These are phyloP conservation scores for Penicillium occitanis DNA, from an alignment of 2,329 filamentous ascomycete genomes.

Conservation along the genomic window DNA sequence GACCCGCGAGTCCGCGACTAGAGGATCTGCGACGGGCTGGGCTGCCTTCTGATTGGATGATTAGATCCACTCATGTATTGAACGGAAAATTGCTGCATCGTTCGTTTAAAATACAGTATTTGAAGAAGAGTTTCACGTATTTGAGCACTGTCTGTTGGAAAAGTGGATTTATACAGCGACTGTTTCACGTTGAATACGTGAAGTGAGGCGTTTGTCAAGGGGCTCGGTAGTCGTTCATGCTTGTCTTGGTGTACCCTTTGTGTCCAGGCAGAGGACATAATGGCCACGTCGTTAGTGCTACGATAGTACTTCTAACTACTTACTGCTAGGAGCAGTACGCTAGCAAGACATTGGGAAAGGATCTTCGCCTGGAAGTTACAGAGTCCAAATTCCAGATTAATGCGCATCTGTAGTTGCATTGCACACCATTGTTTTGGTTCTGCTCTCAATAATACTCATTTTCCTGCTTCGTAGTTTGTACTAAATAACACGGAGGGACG, in stretches of 20 bases:
- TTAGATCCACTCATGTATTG: neutral
- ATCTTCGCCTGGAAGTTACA: neutral
- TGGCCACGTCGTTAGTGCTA: neutral
- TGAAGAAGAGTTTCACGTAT: neutral
- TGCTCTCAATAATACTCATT: neutral
- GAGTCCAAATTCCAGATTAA: neutral
- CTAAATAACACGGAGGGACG: neutral
- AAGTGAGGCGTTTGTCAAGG: neutral
- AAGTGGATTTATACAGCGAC: neutral
- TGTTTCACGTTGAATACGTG: neutral
- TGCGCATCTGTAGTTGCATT: neutral
- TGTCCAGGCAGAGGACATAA: neutral
- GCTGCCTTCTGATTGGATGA: neutral
- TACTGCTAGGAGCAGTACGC: neutral
- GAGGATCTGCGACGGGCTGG: constrained; percentile 1
- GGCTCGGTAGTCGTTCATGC: neutral
- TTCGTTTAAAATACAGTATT: neutral
- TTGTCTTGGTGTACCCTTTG: neutral
- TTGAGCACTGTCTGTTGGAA: neutral
- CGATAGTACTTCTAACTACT: neutral
- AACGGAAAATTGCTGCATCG: neutral
- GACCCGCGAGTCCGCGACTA: neutral
- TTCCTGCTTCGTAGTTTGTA: neutral
- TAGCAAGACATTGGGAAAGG: neutral
- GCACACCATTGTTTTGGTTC: neutral